A percentile compares a stretch with the other conserved stretches of the same genome.
These are phyloP conservation scores for Halophytophthora batemanensis DNA, from an alignment of 352 stramenopile genomes.

Conservation along the genomic window DNA sequence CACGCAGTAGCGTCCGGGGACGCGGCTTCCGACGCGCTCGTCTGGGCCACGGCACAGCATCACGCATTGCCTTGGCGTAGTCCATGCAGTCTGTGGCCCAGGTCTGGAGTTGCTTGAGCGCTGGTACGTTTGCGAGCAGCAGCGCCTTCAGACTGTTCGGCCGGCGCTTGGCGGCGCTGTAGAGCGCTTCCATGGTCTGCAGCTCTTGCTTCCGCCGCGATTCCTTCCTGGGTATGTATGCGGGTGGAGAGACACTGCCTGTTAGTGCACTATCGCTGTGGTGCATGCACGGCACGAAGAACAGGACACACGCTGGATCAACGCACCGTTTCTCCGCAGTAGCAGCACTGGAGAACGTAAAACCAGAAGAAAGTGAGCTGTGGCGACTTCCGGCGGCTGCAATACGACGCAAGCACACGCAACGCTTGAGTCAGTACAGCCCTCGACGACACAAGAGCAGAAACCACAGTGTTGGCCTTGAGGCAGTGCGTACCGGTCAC, in stretches of 20 bases:
- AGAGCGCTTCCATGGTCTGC: slow-evolving; percentile 41
- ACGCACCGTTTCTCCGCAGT: slow-evolving; percentile 30
- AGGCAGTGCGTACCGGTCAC: background rate
- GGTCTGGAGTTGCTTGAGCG: slow-evolving; percentile 30
- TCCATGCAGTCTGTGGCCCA: slow-evolving; percentile 31
- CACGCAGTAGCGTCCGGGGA: slow-evolving; percentile 17
- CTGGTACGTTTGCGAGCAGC: slow-evolving; percentile 34
- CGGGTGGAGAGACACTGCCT: background rate
- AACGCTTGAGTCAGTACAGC: background rate
- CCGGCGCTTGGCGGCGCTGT: slow-evolving; percentile 34
- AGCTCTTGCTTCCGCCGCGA: slow-evolving; percentile 44
- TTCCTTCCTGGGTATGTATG: slow-evolving; percentile 14
- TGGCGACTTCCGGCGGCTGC: slow-evolving; percentile 17
- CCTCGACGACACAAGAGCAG: background rate
- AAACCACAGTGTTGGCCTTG: too few species aligned
- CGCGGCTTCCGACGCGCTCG: slow-evolving; percentile 19
- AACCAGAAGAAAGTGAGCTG: slow-evolving; percentile 26
- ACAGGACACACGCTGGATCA: background rate
- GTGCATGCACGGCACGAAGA: background rate
- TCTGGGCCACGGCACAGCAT: slow-evolving; percentile 14
- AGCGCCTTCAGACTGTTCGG: slow-evolving; percentile 37
- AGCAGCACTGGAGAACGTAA: slow-evolving; percentile 35
- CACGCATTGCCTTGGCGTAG: slow-evolving; percentile 16
- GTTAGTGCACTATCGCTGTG: background rate
- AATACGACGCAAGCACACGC: slow-evolving; percentile 1